These are phyloP conservation scores for Stevia rebaudiana DNA, from an alignment of 140 eudicot species.

Conservation along the genomic window DNA sequence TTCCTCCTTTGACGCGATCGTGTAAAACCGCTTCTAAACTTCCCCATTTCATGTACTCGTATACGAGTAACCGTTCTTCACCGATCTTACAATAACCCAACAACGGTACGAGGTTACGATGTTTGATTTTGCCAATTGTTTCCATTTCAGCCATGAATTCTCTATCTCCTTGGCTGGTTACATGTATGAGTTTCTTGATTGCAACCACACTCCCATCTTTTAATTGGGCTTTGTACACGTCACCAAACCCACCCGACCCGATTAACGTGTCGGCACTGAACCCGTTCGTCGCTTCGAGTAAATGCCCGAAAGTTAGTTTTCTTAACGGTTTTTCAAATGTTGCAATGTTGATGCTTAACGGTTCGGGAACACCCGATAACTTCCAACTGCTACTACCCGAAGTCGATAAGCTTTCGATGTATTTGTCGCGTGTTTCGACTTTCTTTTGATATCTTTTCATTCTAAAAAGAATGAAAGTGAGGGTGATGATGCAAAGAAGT, in stretches of 20 bases:
- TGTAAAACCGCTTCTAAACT: conserved; percentile 80
- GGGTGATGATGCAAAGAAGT: conserved; percentile 41
- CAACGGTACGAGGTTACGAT: conserved; percentile 68
- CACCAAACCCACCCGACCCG: conserved; percentile 90
- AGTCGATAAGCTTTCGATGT: conserved; percentile 84
- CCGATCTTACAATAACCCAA: conserved; percentile 84
- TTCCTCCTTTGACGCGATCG: conserved; percentile 46
- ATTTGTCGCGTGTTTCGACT: conserved; percentile 60
- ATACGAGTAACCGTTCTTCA: conserved; percentile 76
- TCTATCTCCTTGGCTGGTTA: conserved; percentile 80
- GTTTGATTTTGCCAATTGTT: conserved; percentile 83
- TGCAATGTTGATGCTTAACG: conserved; percentile 78
- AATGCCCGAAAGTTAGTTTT: conserved; percentile 74
- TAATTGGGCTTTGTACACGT: conserved; percentile 75
- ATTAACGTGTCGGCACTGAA: conserved; percentile 70
- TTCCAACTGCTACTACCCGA: conserved; percentile 93
- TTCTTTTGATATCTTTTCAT: conserved; percentile 40
- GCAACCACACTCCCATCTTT: conserved; percentile 76
- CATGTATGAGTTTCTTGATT: conserved; percentile 76
- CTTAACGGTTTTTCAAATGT: conserved; percentile 75
- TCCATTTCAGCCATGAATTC: conserved; percentile 98
- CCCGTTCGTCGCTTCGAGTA: conserved; percentile 82
- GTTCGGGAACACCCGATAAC: conserved; percentile 83
- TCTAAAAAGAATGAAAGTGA: conserved; percentile 51
- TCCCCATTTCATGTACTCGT: conserved; percentile 96